Base-by-base conservation (phyloP, 306 rosid genomes). In the Inga oerstediana region DNA sequence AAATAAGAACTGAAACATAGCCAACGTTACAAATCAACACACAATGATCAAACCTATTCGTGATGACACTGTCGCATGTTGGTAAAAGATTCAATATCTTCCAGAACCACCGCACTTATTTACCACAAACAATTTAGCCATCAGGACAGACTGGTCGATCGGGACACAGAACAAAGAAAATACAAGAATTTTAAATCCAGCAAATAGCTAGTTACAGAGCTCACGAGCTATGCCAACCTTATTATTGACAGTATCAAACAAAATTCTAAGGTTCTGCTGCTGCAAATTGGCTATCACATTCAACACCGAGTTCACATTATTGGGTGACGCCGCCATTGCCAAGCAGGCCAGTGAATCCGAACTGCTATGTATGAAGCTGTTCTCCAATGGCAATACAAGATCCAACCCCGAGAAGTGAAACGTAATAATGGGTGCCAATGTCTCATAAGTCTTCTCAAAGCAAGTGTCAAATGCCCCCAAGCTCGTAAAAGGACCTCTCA, bases 191-290 rank as follows among this genome's bases (percentile, higher is more conserved):
- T 12, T 10, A 58, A 64, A 64, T 64, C 19, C 4, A 64, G 17
- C 69, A 64, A 30, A 5, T 37, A 24, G 13, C 85, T 90, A 94
- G 83, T 91, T 93, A 82, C 97, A 94, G 19, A 86, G 88, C 88
- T 94, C 98, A 80, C 94, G 97, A 54, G 98, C 93, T 71, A 95
- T 91, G 10, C 98, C 98, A 84, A 95, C 84, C 51, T 84, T 86
- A 62, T 91, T 88, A 74, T 95, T 93, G 24, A 89, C 85, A 10
- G 89, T 88, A 83, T 95, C 98, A 79, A 91, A 95, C 95, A 95
- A 70, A 83, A 95, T 83, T 32, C 98, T 80, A 70, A 86, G 94
- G 73, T 93, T 95, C 89, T 93, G 97, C 72, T 93, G 98, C 90
- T 95, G 98, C 85, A 84, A 85, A 82, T 93, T 95, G 41, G 98